Base-by-base conservation (phyloP, 495 filamentous ascomycete genomes). In the Massariosphaeria phaeospora region DNA sequence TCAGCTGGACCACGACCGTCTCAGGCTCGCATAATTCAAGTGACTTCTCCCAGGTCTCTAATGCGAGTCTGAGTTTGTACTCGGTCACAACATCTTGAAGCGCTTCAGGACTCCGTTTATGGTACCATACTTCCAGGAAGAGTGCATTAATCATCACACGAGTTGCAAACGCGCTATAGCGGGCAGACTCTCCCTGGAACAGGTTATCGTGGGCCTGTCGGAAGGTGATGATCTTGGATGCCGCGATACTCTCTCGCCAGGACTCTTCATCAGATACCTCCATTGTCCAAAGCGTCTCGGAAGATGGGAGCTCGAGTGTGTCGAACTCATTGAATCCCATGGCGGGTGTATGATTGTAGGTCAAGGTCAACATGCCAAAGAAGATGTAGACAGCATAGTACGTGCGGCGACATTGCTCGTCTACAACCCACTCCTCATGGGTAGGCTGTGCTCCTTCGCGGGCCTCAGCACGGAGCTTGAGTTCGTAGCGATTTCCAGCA, bases 311-410 rank as follows among this genome's bases (percentile, higher is more conserved):
- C 69, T 93, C 83, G 20, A 97, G 75, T 57, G 87, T 84, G 66
- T 97, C 94, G 62, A 98, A 94, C 70, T 97, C 94, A 70, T 96
- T 94, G 75, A 96, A 96, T 68, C 86, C 91, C 75, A 97, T 96
- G 21, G 90, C 84, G 21, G 94, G 94, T 1, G 91, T 96, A 70
- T 97, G 93, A 70, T 98, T 96, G 78, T 91, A 98, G 1, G 91
- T 95, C 62, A 98, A 70, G 7, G 93, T 98, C 55, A 98, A 74
- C 67, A 97, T 79, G 52, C 93, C 93, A 65, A 97, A 97, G 81
- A 97, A 98, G 72, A 98, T 91, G 72, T 97, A 97, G 49, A 97
- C 91, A n/a, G 93, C 93, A 62, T 90, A 98, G 74, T 97, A 98
- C 1, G 93, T 97, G 39, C 93, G 88, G 48, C 91, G 82, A 74